Conservation (phyloP, 257 asterid species). For the Solanum medicagineum region DNA sequence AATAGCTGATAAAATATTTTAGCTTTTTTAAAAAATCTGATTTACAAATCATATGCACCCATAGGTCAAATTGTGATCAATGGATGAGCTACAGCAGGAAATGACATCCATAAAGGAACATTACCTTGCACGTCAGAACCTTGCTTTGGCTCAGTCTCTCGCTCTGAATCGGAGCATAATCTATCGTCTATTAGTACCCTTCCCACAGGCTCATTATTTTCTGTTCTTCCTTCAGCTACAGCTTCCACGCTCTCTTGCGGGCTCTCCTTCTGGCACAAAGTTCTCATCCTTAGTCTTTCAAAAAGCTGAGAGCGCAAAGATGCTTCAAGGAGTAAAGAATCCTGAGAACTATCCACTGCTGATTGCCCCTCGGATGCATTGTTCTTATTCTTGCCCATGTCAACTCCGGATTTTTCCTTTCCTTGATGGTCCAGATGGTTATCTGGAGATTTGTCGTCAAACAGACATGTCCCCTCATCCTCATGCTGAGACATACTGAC, state of each 20-base stretch:
- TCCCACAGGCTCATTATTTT: slow-evolving; percentile 6
- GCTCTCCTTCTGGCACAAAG: slow-evolving; percentile 13
- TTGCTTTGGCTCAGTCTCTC: slow-evolving; percentile 2
- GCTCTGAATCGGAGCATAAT: slow-evolving; percentile 1
- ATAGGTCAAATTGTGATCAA: background rate
- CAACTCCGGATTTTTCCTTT: background rate
- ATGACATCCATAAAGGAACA: background rate
- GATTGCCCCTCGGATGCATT: slow-evolving; percentile 10
- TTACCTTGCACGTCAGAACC: slow-evolving; percentile 16
- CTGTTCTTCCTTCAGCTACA: slow-evolving; percentile 8
- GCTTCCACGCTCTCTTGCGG: slow-evolving; percentile 3
- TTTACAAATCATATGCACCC: background rate
- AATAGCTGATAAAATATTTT: background rate
- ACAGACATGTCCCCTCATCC: slow-evolving; percentile 9
- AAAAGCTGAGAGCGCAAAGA: slow-evolving; percentile 39
- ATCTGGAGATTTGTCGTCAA: slow-evolving; percentile 4
- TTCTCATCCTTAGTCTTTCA: slow-evolving; percentile 22
- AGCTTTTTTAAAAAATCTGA: background rate
- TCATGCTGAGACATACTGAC: slow-evolving; percentile 16
- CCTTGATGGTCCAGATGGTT: slow-evolving; percentile 9
- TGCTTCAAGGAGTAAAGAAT: slow-evolving; percentile 40
- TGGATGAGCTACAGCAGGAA: background rate
- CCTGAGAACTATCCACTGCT: slow-evolving; percentile 10
- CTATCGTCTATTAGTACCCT: slow-evolving; percentile 2
- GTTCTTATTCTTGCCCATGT: slow-evolving; percentile 6